Conservation (phyloP, 768 basidiomycete species). For the Coprinopsis marcescibilis region DNA sequence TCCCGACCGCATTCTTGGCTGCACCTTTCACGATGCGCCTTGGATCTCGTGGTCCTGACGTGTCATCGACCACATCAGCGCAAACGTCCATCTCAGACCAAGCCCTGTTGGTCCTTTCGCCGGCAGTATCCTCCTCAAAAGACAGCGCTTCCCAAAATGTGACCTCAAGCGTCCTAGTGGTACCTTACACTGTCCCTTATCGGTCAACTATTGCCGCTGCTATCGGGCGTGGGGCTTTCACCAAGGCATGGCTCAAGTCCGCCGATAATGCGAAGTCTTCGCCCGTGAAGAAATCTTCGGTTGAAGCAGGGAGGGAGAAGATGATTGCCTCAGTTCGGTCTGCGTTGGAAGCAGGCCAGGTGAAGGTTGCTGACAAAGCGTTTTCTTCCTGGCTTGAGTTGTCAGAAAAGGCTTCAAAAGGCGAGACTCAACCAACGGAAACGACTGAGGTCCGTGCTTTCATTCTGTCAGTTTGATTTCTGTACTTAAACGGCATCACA, state of each 20-base stretch:
- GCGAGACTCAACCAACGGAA: slow-evolving; percentile 25
- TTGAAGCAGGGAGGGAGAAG: slow-evolving; percentile 20
- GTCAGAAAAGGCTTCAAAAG: too few relatives aligned
- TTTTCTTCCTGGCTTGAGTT: slow-evolving; percentile 60
- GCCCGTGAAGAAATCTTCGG: slow-evolving; percentile 4
- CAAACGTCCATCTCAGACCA: slow-evolving; percentile 29
- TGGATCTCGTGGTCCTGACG: slow-evolving; percentile 7
- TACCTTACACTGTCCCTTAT: slow-evolving; percentile 49
- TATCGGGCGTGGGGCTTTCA: slow-evolving; percentile 43
- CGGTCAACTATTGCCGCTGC: slow-evolving; percentile 60
- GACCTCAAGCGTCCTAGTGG: slow-evolving; percentile 51
- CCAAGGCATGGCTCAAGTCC: slow-evolving; percentile 39
- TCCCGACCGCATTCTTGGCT: slow-evolving; percentile 38
- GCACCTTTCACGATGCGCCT: slow-evolving; percentile 12
- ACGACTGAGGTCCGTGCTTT: slow-evolving; percentile 10
- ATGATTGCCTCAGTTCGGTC: slow-evolving; percentile 32
- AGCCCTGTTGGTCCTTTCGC: slow-evolving; percentile 45
- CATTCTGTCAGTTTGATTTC: slow-evolving; percentile 1
- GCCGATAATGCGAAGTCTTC: neutral
- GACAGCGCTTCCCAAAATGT: slow-evolving; percentile 18
- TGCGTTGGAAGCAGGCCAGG: slow-evolving; percentile 37
- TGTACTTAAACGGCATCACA: too few relatives aligned
- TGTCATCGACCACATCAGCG: slow-evolving; percentile 14
- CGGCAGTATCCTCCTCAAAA: slow-evolving; percentile 16
- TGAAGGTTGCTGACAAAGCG: slow-evolving; percentile 47